Evolutionary conservation across 805 yeast genomes (phyloP), one percentile per base, ranked within the genome.

Genomic region (Wickerhamiella nectarea): DNA sequence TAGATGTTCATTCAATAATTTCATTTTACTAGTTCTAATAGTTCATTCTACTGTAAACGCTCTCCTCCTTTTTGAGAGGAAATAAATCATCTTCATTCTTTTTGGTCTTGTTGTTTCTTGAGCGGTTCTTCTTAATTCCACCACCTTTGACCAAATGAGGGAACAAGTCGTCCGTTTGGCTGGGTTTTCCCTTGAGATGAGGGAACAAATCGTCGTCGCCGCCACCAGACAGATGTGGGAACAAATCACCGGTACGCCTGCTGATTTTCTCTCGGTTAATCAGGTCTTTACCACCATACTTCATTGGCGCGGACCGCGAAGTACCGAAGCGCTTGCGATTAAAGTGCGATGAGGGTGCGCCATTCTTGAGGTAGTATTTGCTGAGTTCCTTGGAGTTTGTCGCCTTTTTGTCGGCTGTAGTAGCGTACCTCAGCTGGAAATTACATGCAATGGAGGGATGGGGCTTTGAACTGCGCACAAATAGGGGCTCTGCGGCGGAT

Each of bases 351-450:
- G 74, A 74, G 2, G 86, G 89, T 55, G 77, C 86, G 3, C 89
- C 89, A 50, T 80, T 78, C 14, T 76, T 55, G 46, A 77, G 62
- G 60, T 80, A 80, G 59, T 78, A 80, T 33, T 81, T 59, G 17
- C 83, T 76, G 43, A 69, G 69, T 11, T 66, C 71, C 18, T 72
- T 64, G 8, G 85, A 77, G 47, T 74, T 73, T 44, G 65, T 65
- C 12, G 69, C 70, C 51, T 80, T 80, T 37, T 65, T 63, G 58
- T 80, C 89, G 2, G 70, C 61, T 39, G 59, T 64, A 38, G 68
- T 65, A 9, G 82, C 66, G 50, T 67, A 72, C 46, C 87, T 65
- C 8, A 70, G 62, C 34, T 58, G 51, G 38, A 77, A 53, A 50
- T 59, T 22, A 28, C 33, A 22, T 52, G 52, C 62, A 53, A 52